phyloP scores from a whole-genome alignment of 257 asterid genomes.

The Eucommia ulmoides region DNA sequence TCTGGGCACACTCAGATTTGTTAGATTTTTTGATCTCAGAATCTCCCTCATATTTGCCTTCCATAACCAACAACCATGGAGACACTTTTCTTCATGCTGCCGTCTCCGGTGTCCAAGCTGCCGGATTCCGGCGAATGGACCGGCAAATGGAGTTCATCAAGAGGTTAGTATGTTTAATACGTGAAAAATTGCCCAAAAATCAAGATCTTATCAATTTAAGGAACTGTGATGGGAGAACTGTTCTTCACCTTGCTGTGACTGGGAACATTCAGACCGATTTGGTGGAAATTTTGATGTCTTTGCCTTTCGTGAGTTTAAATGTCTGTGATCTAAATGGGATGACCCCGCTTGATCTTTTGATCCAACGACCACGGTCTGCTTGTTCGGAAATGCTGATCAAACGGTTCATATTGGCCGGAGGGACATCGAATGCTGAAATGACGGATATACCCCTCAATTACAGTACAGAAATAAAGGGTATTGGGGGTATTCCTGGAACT shows the following conservation, averaged over 20 bases:
- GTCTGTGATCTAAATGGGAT: conserved; percentile 48
- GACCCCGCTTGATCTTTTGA: conserved; percentile 70
- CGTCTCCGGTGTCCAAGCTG: conserved; percentile 61
- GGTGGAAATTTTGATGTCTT: conserved; percentile 71
- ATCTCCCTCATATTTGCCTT: conserved; percentile 29
- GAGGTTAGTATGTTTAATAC: conserved; percentile 21
- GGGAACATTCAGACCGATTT: conserved; percentile 46
- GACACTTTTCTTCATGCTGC: conserved; percentile 87
- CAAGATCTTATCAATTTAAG: conserved; percentile 40
- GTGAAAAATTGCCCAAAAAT: conserved; percentile 18
- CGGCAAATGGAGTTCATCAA: conserved; percentile 51
- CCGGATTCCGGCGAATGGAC: conserved; percentile 59
- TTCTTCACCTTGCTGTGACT: conserved; percentile 65
- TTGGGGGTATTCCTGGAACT: conserved; percentile 71
- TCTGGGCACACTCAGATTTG: conserved; percentile 43
- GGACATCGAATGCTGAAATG: conserved; percentile 35
- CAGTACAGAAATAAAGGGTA: conserved; percentile 43
- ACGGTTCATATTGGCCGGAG: conserved; percentile 63
- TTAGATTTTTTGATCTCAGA: conserved; percentile 37
- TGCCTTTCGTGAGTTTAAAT: conserved; percentile 34
- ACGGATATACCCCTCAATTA: conserved; percentile 37
- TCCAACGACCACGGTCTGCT: conserved; percentile 43
- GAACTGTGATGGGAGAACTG: conserved; percentile 68
- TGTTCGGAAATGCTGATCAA: conserved; percentile 65
- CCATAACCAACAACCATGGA: conserved; percentile 37